These are phyloP conservation scores for Botrytis squamosa DNA, from an alignment of 2,329 filamentous ascomycete genomes.

Conservation along the genomic window DNA sequence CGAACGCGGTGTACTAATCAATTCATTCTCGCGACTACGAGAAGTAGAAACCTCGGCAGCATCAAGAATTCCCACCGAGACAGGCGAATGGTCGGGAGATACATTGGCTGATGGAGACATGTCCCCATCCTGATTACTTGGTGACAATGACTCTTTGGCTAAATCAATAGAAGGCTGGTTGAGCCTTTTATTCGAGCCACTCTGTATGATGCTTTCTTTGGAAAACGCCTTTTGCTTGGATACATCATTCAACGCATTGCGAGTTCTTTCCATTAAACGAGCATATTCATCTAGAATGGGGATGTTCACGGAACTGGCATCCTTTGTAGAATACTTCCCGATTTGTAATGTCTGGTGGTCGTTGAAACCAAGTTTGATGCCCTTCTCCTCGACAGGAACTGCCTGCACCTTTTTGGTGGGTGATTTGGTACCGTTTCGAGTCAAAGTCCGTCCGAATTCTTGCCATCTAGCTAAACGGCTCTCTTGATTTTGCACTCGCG, in stretches of 20 bases:
- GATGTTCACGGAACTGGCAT: slow-evolving; percentile 14
- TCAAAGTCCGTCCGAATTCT: slow-evolving; percentile 52
- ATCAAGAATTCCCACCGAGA: not conserved
- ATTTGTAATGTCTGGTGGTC: slow-evolving; percentile 51
- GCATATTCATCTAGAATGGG: slow-evolving; percentile 35
- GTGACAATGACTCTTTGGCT: not conserved
- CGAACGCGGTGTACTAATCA: not conserved
- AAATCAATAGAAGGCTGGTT: not conserved
- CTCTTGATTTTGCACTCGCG: slow-evolving; percentile 64
- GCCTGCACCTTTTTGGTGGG: slow-evolving; percentile 32
- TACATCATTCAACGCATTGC: slow-evolving; percentile 35
- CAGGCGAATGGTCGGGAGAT: not conserved
- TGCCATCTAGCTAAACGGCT: slow-evolving; percentile 72
- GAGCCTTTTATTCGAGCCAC: not conserved
- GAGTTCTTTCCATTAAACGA: slow-evolving; percentile 36
- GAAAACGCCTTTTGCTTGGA: slow-evolving; percentile 28
- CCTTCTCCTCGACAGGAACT: slow-evolving; percentile 12
- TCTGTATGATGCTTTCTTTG: not conserved
- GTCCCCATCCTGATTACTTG: slow-evolving; percentile 32
- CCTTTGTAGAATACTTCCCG: slow-evolving; percentile 40
- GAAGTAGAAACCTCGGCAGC: not conserved
- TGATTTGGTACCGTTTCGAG: slow-evolving; percentile 25
- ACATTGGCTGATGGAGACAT: not conserved
- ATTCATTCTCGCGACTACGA: not conserved
- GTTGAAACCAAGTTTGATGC: slow-evolving; percentile 54